phyloP scores from a whole-genome alignment of 78 protist genomes.

The Protostelium mycophagum region DNA sequence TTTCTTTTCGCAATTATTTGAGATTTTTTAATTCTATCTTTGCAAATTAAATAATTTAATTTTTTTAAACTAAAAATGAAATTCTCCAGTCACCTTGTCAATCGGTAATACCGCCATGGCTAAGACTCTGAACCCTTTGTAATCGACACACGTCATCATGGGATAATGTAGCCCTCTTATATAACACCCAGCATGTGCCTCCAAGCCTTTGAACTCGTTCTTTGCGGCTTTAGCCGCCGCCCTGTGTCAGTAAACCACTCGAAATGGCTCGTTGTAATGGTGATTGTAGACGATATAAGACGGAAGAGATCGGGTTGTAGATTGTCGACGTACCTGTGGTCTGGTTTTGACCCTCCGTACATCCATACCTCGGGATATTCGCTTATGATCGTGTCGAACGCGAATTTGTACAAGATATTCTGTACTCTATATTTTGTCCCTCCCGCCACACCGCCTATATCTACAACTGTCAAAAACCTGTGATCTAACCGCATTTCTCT shows the following conservation, averaged over 20 bases:
- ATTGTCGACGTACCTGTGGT: no score
- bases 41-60: no score
- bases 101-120: constrained; percentile 63
- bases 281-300: no score
- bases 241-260: no score
- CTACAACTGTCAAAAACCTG: no score
- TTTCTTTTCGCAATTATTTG: not conserved
- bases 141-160: constrained; percentile 46
- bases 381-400: not conserved
- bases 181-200: constrained; percentile 23
- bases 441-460: not conserved
- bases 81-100: no score
- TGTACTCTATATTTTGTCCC: not conserved
- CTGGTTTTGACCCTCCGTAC: constrained; percentile 17
- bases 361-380: not conserved
- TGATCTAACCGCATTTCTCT: no score
- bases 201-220: constrained; percentile 51
- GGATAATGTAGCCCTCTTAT: constrained; percentile 41
- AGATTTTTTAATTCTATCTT: no score
- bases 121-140: constrained; percentile 51
- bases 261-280: no score
- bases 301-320: no score
- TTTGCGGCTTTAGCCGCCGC: constrained; percentile 39
- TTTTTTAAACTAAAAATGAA: no score
- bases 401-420: not conserved